Evolutionary conservation across 2,329 filamentous ascomycete species (phyloP), one percentile per base, ranked within the genome.

Genomic region (Rasamsonia emersonii): DNA sequence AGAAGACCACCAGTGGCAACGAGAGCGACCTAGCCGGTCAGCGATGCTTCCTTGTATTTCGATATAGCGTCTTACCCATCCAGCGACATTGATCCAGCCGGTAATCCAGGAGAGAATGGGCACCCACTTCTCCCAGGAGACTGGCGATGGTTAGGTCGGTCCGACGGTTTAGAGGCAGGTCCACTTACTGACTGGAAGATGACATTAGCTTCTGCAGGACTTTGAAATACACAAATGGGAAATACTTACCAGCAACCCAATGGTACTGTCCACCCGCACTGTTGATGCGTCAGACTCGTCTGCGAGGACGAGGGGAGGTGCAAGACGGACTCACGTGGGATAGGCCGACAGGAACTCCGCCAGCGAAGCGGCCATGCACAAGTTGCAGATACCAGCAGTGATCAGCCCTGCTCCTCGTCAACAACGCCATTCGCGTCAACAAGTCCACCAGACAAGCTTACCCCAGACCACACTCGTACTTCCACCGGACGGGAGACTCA

Each of bases 401-500:
- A 73, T 50, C 17, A 80, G 57, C 32, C 59, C 55, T 58, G 9
- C 9, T 9, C 11, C 9, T 4, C 24, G 30, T 40, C 20, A 43
- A 30, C 15, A 11, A 6, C 5, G 6, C 24, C 5, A 18, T 5
- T 15, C 15, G 4, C 2, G 19, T n/a, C 8, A 32, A 25, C 8
- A 19, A n/a, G 9, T 19, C 16, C 6, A 13, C 5, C 18, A 10
- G 17, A 25, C 2, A n/a, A n/a, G 11, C 44, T 39, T 45, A 73
- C 82, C 82, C 82, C 82, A 88, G 36, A 88, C 70, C 24, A 86
- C 78, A 36, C 77, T 71, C 5, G 72, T 75, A 13, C 77, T 71
- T 0, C 83, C 83, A 24, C 83, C 83, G 9, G 75, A 80, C 1
- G 82, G 79, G 18, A 88, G 62, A 13, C 75, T 73, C 4, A 79